A percentile compares a stretch with the other conserved stretches of the same genome.
Conservation (phyloP, 2,329 filamentous ascomycete genomes). For the Didymella sp. region DNA sequence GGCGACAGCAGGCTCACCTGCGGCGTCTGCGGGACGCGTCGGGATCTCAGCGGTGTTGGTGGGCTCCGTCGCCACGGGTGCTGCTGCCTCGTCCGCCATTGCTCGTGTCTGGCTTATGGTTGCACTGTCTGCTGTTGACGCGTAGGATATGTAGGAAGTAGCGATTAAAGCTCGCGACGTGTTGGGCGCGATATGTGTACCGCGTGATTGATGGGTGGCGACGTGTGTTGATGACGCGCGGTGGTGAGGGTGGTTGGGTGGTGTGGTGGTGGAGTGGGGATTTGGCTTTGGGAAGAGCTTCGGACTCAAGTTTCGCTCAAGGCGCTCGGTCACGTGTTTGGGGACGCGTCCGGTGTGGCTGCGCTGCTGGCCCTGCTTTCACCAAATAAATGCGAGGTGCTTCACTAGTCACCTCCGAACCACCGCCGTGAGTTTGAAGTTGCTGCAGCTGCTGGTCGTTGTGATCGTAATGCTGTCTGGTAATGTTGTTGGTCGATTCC, state of each 20-base stretch:
- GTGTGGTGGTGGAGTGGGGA: constrained; percentile 40
- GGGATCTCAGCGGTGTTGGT: constrained; percentile 39
- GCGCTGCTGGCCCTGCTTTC: constrained; percentile 21
- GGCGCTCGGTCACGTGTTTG: constrained; percentile 26
- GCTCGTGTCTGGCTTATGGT: constrained; percentile 40
- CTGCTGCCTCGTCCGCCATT: constrained; percentile 48
- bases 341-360: constrained; percentile 28
- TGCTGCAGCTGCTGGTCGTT: constrained; percentile 32
- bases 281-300: constrained; percentile 33
- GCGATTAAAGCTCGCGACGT: constrained; percentile 40
- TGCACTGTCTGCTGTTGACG: constrained; percentile 45
- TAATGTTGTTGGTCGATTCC: constrained; percentile 34
- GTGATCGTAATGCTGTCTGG: constrained; percentile 32
- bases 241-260: constrained; percentile 45
- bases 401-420: constrained; percentile 19
- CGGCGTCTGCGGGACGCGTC: constrained; percentile 41
- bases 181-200: constrained; percentile 36
- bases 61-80: constrained; percentile 37
- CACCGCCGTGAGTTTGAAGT: constrained; percentile 22
- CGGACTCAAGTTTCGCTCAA: constrained; percentile 19
- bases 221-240: constrained; percentile 45
- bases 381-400: constrained; percentile 32
- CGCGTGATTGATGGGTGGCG: constrained; percentile 42
- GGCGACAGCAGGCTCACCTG: constrained; percentile 36
- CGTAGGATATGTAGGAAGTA: constrained; percentile 41